phyloP scores from a whole-genome alignment of 257 asterid genomes.

The Scutellaria galericulata region DNA sequence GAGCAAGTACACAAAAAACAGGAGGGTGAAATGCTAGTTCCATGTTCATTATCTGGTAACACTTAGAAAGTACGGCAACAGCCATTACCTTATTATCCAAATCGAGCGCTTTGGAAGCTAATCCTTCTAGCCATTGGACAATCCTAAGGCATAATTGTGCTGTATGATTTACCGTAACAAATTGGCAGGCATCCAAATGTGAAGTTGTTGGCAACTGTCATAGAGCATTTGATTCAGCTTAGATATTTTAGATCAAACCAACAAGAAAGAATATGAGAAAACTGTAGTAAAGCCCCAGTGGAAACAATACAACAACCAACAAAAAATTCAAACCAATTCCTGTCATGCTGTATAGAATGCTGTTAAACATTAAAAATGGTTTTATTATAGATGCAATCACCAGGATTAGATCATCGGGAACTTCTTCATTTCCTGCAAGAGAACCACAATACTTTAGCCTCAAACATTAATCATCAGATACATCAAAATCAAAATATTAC shows the following conservation, averaged over 20 bases:
- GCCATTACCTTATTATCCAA: slow-evolving; percentile 79
- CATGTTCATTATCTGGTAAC: slow-evolving; percentile 27
- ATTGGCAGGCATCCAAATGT: slow-evolving; percentile 91
- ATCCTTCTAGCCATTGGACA: slow-evolving; percentile 97
- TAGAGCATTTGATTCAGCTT: slow-evolving; percentile 38
- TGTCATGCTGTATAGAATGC: slow-evolving; percentile 33
- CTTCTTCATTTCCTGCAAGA: slow-evolving; percentile 85
- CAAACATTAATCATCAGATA: slow-evolving; percentile 22
- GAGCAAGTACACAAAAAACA: not conserved
- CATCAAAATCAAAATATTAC: slow-evolving; percentile 26
- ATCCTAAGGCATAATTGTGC: slow-evolving; percentile 92
- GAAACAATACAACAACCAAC: slow-evolving; percentile 24
- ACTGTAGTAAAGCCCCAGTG: slow-evolving; percentile 5
- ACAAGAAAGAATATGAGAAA: slow-evolving; percentile 30
- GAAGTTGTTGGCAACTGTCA: slow-evolving; percentile 88
- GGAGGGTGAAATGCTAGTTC: slow-evolving; percentile 17
- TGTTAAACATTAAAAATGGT: not conserved
- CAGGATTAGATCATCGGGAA: slow-evolving; percentile 72
- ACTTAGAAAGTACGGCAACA: slow-evolving; percentile 26
- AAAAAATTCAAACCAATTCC: slow-evolving; percentile 33
- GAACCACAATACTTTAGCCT: slow-evolving; percentile 38
- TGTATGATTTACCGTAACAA: slow-evolving; percentile 69
- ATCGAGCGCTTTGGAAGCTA: slow-evolving; percentile 94
- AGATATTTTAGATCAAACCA: slow-evolving; percentile 3
- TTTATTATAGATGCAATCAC: slow-evolving; percentile 50